Percentiles rank a stretch among this genome's conserved stretches.
These are phyloP conservation scores for Solioccasus polychromus DNA, from an alignment of 768 basidiomycete genomes.

Conservation along the genomic window DNA sequence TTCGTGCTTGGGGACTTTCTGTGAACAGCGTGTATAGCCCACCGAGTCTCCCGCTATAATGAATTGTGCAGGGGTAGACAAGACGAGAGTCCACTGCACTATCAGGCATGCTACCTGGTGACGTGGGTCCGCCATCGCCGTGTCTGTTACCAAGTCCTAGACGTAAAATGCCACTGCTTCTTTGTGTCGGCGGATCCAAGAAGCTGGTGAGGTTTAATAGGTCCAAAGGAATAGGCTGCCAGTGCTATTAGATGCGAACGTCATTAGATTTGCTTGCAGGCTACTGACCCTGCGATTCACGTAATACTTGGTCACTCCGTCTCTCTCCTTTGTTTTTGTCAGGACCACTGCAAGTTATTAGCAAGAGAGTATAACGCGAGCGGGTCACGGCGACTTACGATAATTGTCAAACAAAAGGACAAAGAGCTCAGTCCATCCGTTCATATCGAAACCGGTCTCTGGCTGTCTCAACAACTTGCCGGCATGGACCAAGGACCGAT, in stretches of 20 bases:
- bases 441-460: slow-evolving; percentile 85
- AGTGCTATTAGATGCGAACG: background rate
- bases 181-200: slow-evolving; percentile 73
- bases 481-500: slow-evolving; percentile 78
- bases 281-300: slow-evolving; percentile 73
- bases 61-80: slow-evolving; percentile 85
- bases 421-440: slow-evolving; percentile 86
- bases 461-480: slow-evolving; percentile 84
- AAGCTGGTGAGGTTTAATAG: slow-evolving; percentile 84
- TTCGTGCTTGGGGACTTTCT: slow-evolving; percentile 68
- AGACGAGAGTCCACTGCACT: slow-evolving; percentile 61
- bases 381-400: slow-evolving; percentile 44
- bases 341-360: slow-evolving; percentile 62
- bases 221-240: slow-evolving; percentile 89
- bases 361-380: slow-evolving; percentile 9
- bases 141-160: slow-evolving; percentile 45
- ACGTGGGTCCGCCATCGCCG: slow-evolving; percentile 23
- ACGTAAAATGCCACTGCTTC: slow-evolving; percentile 69
- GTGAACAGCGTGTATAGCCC: slow-evolving; percentile 87
- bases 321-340: slow-evolving; percentile 81
- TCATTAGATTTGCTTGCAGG: background rate
- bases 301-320: slow-evolving; percentile 70
- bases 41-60: slow-evolving; percentile 85
- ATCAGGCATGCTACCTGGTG: slow-evolving; percentile 35
- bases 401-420: slow-evolving; percentile 96